phyloP scores from a whole-genome alignment of 2,329 filamentous ascomycete genomes.

The Amphichorda felina region DNA sequence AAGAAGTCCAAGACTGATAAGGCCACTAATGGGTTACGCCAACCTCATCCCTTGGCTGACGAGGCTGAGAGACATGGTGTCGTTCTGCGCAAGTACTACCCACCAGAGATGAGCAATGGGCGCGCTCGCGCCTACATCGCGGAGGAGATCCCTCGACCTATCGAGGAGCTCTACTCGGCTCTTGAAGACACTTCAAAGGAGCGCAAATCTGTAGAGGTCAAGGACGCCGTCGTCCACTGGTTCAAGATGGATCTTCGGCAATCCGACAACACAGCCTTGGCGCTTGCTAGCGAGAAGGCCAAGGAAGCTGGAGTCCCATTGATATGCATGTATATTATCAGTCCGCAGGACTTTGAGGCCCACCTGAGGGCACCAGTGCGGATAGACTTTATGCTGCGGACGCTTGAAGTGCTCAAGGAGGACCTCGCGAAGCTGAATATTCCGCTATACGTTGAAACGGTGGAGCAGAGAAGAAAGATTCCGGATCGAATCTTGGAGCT shows the following conservation, averaged over 20 bases:
- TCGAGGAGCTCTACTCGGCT: conserved; percentile 52
- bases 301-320: conserved; percentile 58
- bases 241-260: conserved; percentile 74
- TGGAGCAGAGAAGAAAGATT: conserved; percentile 52
- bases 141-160: conserved; percentile 59
- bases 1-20: conserved; percentile 21
- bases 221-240: conserved; percentile 70
- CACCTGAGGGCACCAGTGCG: conserved; percentile 62
- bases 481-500: conserved; percentile 51
- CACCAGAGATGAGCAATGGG: conserved; percentile 72
- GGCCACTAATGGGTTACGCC: conserved; percentile 21
- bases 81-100: conserved; percentile 67
- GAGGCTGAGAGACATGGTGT: conserved; percentile 45
- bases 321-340: conserved; percentile 67
- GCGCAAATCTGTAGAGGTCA: conserved; percentile 38
- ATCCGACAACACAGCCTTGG: conserved; percentile 61
- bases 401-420: conserved; percentile 48
- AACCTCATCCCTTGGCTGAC: conserved; percentile 32
- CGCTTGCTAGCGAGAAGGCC: conserved; percentile 53
- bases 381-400: conserved; percentile 73
- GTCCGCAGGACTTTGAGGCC: conserved; percentile 74
- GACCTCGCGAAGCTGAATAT: conserved; percentile 64
- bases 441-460: conserved; percentile 64
- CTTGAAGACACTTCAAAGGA: conserved; percentile 45
- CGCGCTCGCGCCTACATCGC: conserved; percentile 64